Evolutionary conservation across 1,284 basidiomycete genomes (phyloP).

Genomic region (Leucoagaricus sp.): DNA sequence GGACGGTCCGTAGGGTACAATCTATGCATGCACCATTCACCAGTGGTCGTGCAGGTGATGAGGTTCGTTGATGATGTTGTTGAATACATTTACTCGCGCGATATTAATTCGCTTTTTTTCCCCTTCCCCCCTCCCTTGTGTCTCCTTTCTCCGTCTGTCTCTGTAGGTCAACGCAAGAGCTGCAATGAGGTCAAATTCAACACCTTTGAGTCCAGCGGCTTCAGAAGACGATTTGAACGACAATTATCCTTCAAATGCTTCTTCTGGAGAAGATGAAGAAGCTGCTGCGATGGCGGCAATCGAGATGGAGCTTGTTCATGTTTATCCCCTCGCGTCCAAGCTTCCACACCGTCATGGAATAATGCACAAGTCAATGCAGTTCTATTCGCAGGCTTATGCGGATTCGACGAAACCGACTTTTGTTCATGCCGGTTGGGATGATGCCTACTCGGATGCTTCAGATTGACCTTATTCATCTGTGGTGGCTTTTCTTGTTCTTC

Average conservation of each 20-base stretch:
- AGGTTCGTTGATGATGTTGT: slow-evolving; percentile 9
- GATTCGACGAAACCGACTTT: slow-evolving; percentile 40
- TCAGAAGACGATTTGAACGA: slow-evolving; percentile 20
- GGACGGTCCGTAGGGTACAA: background rate
- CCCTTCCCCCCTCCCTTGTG: too few species aligned
- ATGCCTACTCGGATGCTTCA: slow-evolving; percentile 43
- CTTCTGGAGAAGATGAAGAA: slow-evolving; percentile 25
- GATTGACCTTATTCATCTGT: slow-evolving; percentile 34
- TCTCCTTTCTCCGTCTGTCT: background rate
- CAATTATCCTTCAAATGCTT: slow-evolving; percentile 22
- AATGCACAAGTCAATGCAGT: slow-evolving; percentile 11
- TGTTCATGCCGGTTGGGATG: slow-evolving; percentile 61
- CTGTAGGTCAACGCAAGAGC: slow-evolving; percentile 1
- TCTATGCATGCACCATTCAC: slow-evolving; percentile 4
- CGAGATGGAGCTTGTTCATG: slow-evolving; percentile 22
- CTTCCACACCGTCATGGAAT: slow-evolving; percentile 13
- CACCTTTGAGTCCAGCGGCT: slow-evolving; percentile 18
- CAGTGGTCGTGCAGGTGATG: background rate
- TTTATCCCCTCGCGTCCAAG: slow-evolving; percentile 28
- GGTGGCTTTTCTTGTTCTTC: background rate
- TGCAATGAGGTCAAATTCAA: background rate
- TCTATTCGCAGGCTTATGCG: slow-evolving; percentile 26
- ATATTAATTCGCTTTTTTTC: background rate
- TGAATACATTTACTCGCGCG: too few species aligned
- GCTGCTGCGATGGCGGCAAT: background rate